Evolutionary conservation across 192 early-diverging fungal species (phyloP).

Genomic region (Umbelopsis sp.): DNA sequence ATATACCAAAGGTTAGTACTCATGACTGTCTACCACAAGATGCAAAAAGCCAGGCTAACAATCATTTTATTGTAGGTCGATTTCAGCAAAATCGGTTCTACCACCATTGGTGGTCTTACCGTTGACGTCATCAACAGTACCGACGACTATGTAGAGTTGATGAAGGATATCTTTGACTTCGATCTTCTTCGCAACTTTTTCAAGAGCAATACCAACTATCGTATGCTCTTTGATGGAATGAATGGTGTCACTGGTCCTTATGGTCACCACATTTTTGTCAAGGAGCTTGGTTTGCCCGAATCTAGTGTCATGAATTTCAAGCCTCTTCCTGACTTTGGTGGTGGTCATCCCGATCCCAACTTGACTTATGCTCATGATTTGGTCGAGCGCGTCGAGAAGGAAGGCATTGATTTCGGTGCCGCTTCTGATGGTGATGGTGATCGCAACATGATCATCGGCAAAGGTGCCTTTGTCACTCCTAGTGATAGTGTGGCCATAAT

Average conservation of each 20-base stretch:
- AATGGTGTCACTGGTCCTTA: slow-evolving; percentile 98
- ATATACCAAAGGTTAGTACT: slow-evolving; percentile 58
- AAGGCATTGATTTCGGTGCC: slow-evolving; percentile 85
- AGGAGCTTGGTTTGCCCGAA: slow-evolving; percentile 85
- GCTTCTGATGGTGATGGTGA: slow-evolving; percentile 99
- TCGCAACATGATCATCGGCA: slow-evolving; percentile 97
- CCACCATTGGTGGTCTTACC: slow-evolving; percentile 61
- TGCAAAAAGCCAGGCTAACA: background rate
- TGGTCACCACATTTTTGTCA: slow-evolving; percentile 78
- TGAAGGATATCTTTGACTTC: slow-evolving; percentile 95
- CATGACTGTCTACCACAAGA: background rate
- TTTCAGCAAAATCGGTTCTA: slow-evolving; percentile 68
- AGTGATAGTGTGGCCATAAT: slow-evolving; percentile 97
- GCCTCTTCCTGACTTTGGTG: slow-evolving; percentile 90
- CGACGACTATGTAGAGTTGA: slow-evolving; percentile 82
- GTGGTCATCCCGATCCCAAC: slow-evolving; percentile 97
- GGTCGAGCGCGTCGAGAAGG: slow-evolving; percentile 84
- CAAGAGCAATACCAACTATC: slow-evolving; percentile 68
- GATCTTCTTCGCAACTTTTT: slow-evolving; percentile 81
- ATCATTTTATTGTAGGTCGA: slow-evolving; percentile 57
- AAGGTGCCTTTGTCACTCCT: slow-evolving; percentile 94
- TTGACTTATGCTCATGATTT: slow-evolving; percentile 95
- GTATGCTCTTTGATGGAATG: slow-evolving; percentile 92
- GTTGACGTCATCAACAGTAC: slow-evolving; percentile 92
- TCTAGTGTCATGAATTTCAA: slow-evolving; percentile 80